A percentile compares a stretch with the other conserved stretches of the same genome.
phyloP scores from a whole-genome alignment of 2,329 filamentous ascomycete species.

The Zopfia rhizophila region DNA sequence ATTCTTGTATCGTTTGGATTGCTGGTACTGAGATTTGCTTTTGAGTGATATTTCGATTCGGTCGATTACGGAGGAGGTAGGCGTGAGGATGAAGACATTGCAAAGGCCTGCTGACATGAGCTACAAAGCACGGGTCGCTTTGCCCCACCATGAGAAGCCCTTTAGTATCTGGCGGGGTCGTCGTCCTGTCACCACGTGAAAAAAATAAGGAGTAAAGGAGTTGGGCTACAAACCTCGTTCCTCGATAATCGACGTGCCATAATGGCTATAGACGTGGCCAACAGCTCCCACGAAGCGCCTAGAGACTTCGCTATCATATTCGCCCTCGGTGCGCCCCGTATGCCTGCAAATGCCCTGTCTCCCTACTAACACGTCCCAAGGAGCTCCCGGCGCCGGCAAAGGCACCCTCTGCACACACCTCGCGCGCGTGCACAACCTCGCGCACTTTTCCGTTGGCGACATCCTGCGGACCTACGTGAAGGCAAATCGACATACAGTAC shows the following conservation, averaged over 20 bases:
- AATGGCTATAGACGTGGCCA: not conserved
- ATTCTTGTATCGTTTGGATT: too few relatives aligned
- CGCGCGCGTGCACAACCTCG: conserved; percentile 24
- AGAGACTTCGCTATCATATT: conserved; percentile 13
- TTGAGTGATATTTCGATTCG: too few relatives aligned
- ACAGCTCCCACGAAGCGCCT: conserved; percentile 1
- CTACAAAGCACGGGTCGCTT: too few relatives aligned
- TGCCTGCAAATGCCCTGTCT: not conserved
- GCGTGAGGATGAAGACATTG: too few relatives aligned
- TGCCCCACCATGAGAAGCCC: too few relatives aligned
- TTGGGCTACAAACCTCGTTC: too few relatives aligned
- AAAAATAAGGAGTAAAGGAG: too few relatives aligned
- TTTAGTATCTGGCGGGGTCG: too few relatives aligned
- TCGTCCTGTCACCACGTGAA: too few relatives aligned
- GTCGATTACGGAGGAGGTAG: too few relatives aligned
- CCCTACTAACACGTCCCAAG: conserved; percentile 22
- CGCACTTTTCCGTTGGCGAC: conserved; percentile 43
- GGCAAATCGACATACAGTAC: conserved; percentile 1
- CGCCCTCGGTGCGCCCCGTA: conserved; percentile 18
- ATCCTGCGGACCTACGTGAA: conserved; percentile 21
- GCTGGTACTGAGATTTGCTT: too few relatives aligned
- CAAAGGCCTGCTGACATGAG: too few relatives aligned
- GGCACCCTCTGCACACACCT: conserved; percentile 41
- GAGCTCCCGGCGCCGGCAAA: conserved; percentile 46
- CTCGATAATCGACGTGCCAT: not conserved